These are phyloP conservation scores for Plenodomus biglobosus DNA, from an alignment of 2,329 filamentous ascomycete genomes.

Conservation along the genomic window DNA sequence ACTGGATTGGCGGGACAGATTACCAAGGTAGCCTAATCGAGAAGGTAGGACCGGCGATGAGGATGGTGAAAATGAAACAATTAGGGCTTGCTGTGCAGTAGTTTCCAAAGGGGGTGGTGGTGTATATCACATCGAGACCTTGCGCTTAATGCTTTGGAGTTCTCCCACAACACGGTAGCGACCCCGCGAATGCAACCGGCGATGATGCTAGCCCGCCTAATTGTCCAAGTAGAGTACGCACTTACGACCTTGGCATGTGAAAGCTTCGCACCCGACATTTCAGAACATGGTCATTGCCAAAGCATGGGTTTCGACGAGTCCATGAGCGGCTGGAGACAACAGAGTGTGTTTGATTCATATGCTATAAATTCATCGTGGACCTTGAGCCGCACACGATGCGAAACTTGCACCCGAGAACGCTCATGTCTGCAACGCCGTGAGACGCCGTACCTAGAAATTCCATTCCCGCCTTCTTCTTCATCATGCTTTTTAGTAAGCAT, in stretches of 20 bases:
- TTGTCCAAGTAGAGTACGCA: too few relatives aligned
- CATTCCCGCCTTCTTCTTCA: conserved; percentile 9
- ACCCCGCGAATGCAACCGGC: conserved; percentile 13
- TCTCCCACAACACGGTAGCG: conserved; percentile 16
- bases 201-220: conserved; percentile 15
- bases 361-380: neutral
- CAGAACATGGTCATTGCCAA: too few relatives aligned
- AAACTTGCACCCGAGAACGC: conserved; percentile 9
- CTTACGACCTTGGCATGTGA: conserved; percentile 15
- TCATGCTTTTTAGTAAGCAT: conserved; percentile 33
- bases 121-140: neutral
- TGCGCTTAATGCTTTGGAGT: neutral
- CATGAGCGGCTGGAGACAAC: too few relatives aligned
- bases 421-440: conserved; percentile 27
- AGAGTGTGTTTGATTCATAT: too few relatives aligned
- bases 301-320: too few relatives aligned
- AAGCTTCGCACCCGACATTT: conserved; percentile 3
- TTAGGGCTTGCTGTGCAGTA: neutral
- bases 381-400: neutral
- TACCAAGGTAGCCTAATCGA: conserved; percentile 28
- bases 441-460: conserved; percentile 26
- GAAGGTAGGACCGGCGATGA: conserved; percentile 29
- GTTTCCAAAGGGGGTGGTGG: neutral
- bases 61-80: conserved; percentile 12
- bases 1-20: conserved; percentile 14